Evolutionary conservation across 106 monocot species (phyloP).

Genomic region (Agapanthus africanus): DNA sequence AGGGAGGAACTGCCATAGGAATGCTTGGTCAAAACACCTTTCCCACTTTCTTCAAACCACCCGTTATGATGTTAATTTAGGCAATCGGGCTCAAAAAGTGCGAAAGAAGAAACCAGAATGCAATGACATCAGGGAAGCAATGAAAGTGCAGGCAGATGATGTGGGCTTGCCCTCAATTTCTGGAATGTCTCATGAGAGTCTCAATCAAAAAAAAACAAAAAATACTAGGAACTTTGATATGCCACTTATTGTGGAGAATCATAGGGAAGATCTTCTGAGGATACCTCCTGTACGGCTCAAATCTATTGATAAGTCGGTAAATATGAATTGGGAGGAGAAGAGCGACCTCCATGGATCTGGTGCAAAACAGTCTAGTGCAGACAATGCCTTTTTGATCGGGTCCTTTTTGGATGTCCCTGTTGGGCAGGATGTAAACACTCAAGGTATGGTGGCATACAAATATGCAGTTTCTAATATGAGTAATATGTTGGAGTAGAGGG

Average conservation of each 20-base stretch:
- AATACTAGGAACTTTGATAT: slow-evolving; percentile 37
- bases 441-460: slow-evolving; percentile 34
- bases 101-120: slow-evolving; percentile 33
- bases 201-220: slow-evolving; percentile 18
- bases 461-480: background rate
- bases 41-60: slow-evolving; percentile 56
- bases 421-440: slow-evolving; percentile 65
- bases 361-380: slow-evolving; percentile 34
- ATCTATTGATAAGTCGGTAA: slow-evolving; percentile 66
- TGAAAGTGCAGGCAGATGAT: slow-evolving; percentile 40
- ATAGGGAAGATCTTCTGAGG: slow-evolving; percentile 74
- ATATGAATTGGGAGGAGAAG: slow-evolving; percentile 67
- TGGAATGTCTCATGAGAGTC: slow-evolving; percentile 15
- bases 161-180: slow-evolving; percentile 12
- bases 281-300: slow-evolving; percentile 75
- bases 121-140: slow-evolving; percentile 13
- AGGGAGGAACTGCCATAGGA: slow-evolving; percentile 45
- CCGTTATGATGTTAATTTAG: slow-evolving; percentile 18
- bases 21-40: slow-evolving; percentile 60
- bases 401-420: slow-evolving; percentile 87
- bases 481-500: too few relatives aligned
- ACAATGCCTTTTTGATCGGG: slow-evolving; percentile 68
- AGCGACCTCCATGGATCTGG: slow-evolving; percentile 34
- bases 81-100: slow-evolving; percentile 30
- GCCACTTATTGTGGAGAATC: slow-evolving; percentile 40